A percentile compares a stretch with the other conserved stretches of the same genome.
Evolutionary conservation across 331 rosid genomes (phyloP).

Genomic region (Rosa hybrid): DNA sequence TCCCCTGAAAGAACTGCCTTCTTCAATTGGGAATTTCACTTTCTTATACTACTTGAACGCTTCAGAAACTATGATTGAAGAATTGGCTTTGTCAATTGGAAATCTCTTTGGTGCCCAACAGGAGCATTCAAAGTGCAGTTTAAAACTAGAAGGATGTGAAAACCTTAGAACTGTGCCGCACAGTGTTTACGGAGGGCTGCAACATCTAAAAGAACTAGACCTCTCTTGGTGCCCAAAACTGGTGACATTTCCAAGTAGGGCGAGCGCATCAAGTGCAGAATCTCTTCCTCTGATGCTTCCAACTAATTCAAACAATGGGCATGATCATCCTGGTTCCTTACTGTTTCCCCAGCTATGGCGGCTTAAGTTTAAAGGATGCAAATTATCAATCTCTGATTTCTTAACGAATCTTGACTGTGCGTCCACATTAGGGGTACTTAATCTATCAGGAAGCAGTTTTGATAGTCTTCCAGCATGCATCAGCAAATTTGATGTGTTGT

Average conservation of each 20-base stretch:
- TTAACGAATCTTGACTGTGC: not conserved
- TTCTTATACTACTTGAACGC: no score
- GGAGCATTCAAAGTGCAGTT: no score
- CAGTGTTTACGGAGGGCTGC: not conserved
- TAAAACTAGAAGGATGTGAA: no score
- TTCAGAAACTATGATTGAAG: no score
- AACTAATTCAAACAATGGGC: not conserved
- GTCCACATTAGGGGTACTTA: not conserved
- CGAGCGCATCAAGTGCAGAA: not conserved
- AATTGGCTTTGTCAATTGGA: no score
- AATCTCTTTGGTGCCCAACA: no score
- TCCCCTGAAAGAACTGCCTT: no score
- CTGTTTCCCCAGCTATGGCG: not conserved
- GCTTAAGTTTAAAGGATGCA: not conserved
- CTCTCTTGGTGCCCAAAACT: not conserved
- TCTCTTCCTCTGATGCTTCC: not conserved
- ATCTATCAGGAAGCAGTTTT: not conserved
- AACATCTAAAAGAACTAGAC: rapidly evolving
- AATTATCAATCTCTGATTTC: not conserved
- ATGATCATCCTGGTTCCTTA: not conserved
- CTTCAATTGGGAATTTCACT: no score
- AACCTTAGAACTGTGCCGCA: no score
- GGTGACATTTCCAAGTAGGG: not conserved
- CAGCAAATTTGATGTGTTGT: not conserved
- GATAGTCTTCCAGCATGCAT: not conserved